Evolutionary conservation across 345 rosid species (phyloP).

Genomic region (Bruguiera parviflora): DNA sequence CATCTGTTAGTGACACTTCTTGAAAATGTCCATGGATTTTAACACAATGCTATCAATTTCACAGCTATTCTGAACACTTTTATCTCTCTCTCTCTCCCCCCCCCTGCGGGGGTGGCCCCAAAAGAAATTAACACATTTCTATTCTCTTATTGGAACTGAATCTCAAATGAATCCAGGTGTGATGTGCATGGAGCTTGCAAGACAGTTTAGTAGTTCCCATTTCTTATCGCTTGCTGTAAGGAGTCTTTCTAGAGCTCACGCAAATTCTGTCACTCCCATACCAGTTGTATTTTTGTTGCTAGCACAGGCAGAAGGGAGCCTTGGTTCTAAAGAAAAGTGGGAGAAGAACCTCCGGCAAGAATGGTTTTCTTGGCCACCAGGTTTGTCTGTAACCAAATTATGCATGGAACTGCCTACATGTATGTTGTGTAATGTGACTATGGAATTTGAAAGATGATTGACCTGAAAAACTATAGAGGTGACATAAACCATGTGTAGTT

Average conservation of each 20-base stretch:
- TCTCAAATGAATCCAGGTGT: conserved; percentile 45
- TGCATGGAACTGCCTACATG: background rate
- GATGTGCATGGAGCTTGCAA: conserved; percentile 69
- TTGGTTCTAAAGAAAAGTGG: conserved; percentile 73
- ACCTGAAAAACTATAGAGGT: too few species aligned
- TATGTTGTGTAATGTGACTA: background rate
- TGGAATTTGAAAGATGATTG: background rate
- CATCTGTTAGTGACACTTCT: background rate
- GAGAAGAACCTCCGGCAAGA: conserved; percentile 69
- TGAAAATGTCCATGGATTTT: background rate
- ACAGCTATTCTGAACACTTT: background rate
- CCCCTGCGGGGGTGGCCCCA: too few species aligned
- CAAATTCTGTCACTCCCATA: conserved; percentile 39
- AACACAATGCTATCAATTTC: background rate
- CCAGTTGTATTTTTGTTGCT: conserved; percentile 68
- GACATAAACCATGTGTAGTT: too few species aligned
- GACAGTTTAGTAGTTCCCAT: conserved; percentile 45
- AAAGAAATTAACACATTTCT: background rate
- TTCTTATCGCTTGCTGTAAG: conserved; percentile 57
- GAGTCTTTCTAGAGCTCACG: conserved; percentile 60
- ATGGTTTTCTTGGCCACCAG: conserved; percentile 97
- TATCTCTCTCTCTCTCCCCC: background rate
- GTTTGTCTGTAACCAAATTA: conserved; percentile 25
- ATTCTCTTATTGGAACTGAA: background rate
- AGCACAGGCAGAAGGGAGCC: conserved; percentile 93